Base-by-base conservation (phyloP, 805 yeast species). In the Saccharomycopsis lassenensis region DNA sequence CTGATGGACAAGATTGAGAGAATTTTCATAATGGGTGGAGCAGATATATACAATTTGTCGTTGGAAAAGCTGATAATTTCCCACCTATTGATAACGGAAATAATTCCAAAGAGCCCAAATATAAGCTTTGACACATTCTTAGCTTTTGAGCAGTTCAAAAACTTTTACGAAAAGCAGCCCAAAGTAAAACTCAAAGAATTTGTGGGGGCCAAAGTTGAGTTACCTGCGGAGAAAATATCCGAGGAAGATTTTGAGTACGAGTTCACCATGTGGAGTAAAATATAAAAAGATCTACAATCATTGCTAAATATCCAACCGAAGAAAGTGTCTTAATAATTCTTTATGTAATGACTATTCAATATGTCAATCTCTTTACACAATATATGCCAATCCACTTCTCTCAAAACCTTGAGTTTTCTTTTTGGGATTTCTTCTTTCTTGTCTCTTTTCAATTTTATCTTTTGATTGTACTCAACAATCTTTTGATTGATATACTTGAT, bases 11-110 rank as follows among this genome's bases (percentile, higher is more conserved):
- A 49, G 1, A 52, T 78, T 15, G 80, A 74, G 33, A 70, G 71
- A 32, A 65, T 91, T 1, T 91, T 76, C 51, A 68, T 91, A 18
- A 89, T 91, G 44, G 98, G 98, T 3, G 98, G 98, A 1, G 91
- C 87, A 1, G 87, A 87, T 52, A 63, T 91, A 6, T 91, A 91
- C 58, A 67, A 71, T 35, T 63, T 72, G 26, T 64, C 76, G 10
- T 50, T 76, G 10, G 43, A 52, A 1, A 61, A 56, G 37, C 58
- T 58, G 3, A 36, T 59, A 7, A 73, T 77, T 1, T 69, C 69
- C 31, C 65, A 73, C 20, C 56, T 84, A 33, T 63, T 83, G 18
- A 54, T 87, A 11, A 86, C 95, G 0, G 87, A 84, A 51, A 68
- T 87, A 21, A 48, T n/a, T n/a, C n/a, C n/a, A n/a, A n/a, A n/a